Percentiles rank a stretch among this genome's conserved stretches.
Conservation (phyloP, 495 filamentous ascomycete species). For the Penicillium coprophilum region DNA sequence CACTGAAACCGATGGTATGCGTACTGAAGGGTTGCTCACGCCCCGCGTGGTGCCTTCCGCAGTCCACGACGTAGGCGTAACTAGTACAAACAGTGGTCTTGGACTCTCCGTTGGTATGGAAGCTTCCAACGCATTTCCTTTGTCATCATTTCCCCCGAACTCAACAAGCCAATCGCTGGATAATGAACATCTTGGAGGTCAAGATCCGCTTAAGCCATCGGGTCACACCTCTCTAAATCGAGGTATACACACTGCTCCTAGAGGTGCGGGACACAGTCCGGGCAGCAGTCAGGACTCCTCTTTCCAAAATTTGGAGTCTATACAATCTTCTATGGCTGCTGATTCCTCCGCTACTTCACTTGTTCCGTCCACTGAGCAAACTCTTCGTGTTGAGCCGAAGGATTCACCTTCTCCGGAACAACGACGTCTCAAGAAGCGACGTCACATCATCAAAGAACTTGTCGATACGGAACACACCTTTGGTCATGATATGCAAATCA, state of each 20-base stretch:
- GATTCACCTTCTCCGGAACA: constrained; percentile 56
- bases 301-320: constrained; percentile 34
- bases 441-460: constrained; percentile 82
- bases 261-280: constrained; percentile 58
- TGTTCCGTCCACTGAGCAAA: constrained; percentile 34
- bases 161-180: constrained; percentile 3
- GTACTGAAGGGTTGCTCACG: constrained; percentile 23
- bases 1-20: constrained; percentile 15
- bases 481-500: constrained; percentile 89
- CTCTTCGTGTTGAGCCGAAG: constrained; percentile 24
- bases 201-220: not conserved
- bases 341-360: constrained; percentile 46
- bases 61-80: constrained; percentile 11
- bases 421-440: constrained; percentile 61
- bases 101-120: constrained; percentile 41
- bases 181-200: not conserved
- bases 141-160: not conserved
- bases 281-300: constrained; percentile 44
- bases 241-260: constrained; percentile 32
- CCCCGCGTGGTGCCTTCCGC: constrained; percentile 23
- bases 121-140: constrained; percentile 22
- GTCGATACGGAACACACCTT: constrained; percentile 88
- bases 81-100: constrained; percentile 29
- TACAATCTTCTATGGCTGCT: constrained; percentile 37
- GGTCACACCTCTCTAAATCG: not conserved